These are phyloP conservation scores for Alternaria angustiovoidea DNA, from an alignment of 2,329 filamentous ascomycete species.

Conservation along the genomic window DNA sequence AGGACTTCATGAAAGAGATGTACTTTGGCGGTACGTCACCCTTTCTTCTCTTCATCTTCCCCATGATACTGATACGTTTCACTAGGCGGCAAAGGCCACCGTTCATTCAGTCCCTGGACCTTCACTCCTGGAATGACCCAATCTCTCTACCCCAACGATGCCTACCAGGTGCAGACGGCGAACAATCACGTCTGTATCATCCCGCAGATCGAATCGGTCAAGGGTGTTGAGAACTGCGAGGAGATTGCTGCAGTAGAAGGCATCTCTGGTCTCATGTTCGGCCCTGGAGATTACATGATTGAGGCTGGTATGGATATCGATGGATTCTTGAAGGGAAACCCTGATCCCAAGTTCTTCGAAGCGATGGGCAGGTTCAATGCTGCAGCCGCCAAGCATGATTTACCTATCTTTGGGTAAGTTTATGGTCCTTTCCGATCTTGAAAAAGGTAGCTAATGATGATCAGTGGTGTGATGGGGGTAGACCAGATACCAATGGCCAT, in stretches of 20 bases:
- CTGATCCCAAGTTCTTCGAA: conserved; percentile 27
- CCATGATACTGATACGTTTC: neutral
- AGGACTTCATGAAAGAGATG: conserved; percentile 32
- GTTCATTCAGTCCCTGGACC: conserved; percentile 38
- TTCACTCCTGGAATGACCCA: conserved; percentile 31
- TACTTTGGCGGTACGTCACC: conserved; percentile 25
- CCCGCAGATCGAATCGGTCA: conserved; percentile 37
- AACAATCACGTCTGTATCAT: conserved; percentile 40
- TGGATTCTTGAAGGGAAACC: conserved; percentile 22
- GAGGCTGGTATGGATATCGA: conserved; percentile 32
- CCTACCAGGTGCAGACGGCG: conserved; percentile 32
- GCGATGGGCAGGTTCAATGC: conserved; percentile 31
- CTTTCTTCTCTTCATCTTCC: neutral
- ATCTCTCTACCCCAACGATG: conserved; percentile 33
- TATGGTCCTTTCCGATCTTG: neutral
- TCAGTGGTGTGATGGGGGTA: conserved; percentile 27
- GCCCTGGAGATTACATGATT: conserved; percentile 36
- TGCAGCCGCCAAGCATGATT: conserved; percentile 30
- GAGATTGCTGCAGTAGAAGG: conserved; percentile 39
- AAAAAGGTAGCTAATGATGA: conserved; percentile 3
- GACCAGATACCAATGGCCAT: conserved; percentile 34
- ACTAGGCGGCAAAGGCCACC: conserved; percentile 23
- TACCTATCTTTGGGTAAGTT: conserved; percentile 34
- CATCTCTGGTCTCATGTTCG: conserved; percentile 38
- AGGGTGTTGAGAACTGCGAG: conserved; percentile 36